Percentiles rank a stretch among this genome's conserved stretches.
These are phyloP conservation scores for Arachis stenosperma DNA, from an alignment of 306 rosid species.

Conservation along the genomic window DNA sequence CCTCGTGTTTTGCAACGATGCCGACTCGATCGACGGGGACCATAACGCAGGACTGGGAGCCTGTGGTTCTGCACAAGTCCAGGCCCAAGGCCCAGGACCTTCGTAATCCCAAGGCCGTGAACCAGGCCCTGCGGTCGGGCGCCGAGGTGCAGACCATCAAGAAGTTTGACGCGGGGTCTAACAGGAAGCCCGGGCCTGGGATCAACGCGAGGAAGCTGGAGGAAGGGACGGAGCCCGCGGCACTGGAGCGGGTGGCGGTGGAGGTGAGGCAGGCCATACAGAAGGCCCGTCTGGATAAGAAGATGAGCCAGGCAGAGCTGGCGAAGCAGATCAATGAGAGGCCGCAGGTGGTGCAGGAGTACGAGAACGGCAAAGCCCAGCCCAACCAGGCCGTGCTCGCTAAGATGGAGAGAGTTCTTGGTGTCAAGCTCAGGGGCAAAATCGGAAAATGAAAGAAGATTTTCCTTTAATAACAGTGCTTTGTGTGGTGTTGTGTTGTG, in stretches of 20 bases:
- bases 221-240: conserved; percentile 70
- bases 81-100: conserved; percentile 64
- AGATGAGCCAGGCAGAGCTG: conserved; percentile 77
- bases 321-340: conserved; percentile 82
- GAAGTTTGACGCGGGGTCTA: conserved; percentile 65
- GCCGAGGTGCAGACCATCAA: conserved; percentile 60
- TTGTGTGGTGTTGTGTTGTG: background rate
- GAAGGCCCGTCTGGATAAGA: conserved; percentile 81
- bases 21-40: conserved; percentile 68
- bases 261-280: conserved; percentile 71
- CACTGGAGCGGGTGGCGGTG: conserved; percentile 59
- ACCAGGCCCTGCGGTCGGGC: conserved; percentile 77
- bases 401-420: conserved; percentile 73
- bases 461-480: too few relatives aligned
- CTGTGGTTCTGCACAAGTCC: conserved; percentile 65
- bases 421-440: conserved; percentile 84
- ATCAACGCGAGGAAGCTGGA: conserved; percentile 67
- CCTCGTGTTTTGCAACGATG: conserved; percentile 40
- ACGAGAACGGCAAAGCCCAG: conserved; percentile 83
- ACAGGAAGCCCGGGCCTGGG: conserved; percentile 58
- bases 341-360: conserved; percentile 82
- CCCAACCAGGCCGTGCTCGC: conserved; percentile 74
- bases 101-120: conserved; percentile 66
- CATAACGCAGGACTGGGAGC: conserved; percentile 79
- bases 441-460: conserved; percentile 46